phyloP scores from a whole-genome alignment of 345 rosid genomes.

The rapeseed (Brassica napus) region Da-Ae NC_063444.1:3469501-3470000 shows the following conservation, averaged over 20 bases:
- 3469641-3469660: slow-evolving; percentile 5
- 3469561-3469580: slow-evolving; percentile 26
- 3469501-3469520: slow-evolving; percentile 5
- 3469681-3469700: slow-evolving; percentile 28
- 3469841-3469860: not conserved
- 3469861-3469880: not conserved
- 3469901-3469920: not conserved
- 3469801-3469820: not conserved
- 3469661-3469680: slow-evolving; percentile 32
- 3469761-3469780: not conserved
- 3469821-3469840: not conserved
- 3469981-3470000: slow-evolving; percentile 79
- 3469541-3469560: slow-evolving; percentile 19
- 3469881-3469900: not conserved
- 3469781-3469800: not conserved
- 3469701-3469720: not conserved
- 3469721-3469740: not conserved
- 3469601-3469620: not conserved
- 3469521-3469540: slow-evolving; percentile 20
- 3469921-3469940: slow-evolving; percentile 27
- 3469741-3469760: not conserved
- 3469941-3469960: slow-evolving; percentile 69
- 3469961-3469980: slow-evolving; percentile 69
- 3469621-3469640: slow-evolving; percentile 1
- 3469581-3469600: slow-evolving; percentile 12